Evolutionary conservation across 805 yeast species (phyloP), one percentile per base, ranked within the genome.

Genomic region (Wickerhamiella occidentalis): DNA sequence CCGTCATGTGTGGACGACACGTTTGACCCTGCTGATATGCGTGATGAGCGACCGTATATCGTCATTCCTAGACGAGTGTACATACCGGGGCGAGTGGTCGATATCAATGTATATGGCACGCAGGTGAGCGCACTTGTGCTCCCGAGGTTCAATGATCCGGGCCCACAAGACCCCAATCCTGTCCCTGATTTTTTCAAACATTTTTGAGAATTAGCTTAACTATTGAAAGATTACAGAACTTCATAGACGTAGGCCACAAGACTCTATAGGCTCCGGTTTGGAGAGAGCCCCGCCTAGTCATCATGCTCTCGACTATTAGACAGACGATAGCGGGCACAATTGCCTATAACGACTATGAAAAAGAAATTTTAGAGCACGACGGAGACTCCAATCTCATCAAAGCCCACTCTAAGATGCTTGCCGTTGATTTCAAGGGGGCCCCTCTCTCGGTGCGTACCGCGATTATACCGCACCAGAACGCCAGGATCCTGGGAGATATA

Each of bases 311-410:
- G 3, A n/a, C 44, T 4, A 6, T 40, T 5, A 15, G n/a, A 22
- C 44, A 33, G 8, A 23, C 47, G 28, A 19, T 45, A 8, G 12
- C 15, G 21, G 48, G 48, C 17, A 15, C 37, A 11, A 35, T 45
- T 37, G 43, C 37, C 36, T 45, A 45, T 25, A 45, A 45, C 37
- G 42, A 35, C 36, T 25, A 37, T 11, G 48, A 45, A 18, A 23
- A n/a, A 2, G 33, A 45, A 35, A 12, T 45, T 21, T 23, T 45
- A 3, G 21, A 26, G 25, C 12, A 37, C 7, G 35, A 35, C 8
- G 48, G 48, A 18, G 48, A 45, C 43, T 45, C 48, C 4, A 45
- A 37, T 23, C 29, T 45, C 4, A 18, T 45, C 18, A 25, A 25
- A 28, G 30, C 21, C 8, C 33, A 37, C 30, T 26, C 43, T 1